Evolutionary conservation across 2,329 filamentous ascomycete genomes (phyloP).

Genomic region (Apiospora koreana): DNA sequence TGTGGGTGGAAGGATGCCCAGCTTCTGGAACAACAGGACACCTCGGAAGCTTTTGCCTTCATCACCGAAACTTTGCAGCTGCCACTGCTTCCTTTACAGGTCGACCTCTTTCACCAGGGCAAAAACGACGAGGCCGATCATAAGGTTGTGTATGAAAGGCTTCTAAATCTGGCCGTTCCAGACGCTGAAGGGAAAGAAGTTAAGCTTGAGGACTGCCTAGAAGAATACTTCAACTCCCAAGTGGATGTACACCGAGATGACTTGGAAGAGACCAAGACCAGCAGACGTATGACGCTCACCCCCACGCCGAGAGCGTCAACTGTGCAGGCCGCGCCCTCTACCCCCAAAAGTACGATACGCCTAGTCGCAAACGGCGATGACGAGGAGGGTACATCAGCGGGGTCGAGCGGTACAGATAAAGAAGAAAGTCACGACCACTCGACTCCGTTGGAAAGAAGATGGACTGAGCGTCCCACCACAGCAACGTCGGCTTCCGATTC

Average conservation of each 20-base stretch:
- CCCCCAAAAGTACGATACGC: constrained; percentile 34
- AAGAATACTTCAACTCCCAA: constrained; percentile 91
- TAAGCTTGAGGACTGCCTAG: constrained; percentile 86
- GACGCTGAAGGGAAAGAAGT: constrained; percentile 70
- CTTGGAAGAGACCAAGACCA: constrained; percentile 53
- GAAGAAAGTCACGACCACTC: constrained; percentile 15
- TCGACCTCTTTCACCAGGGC: constrained; percentile 92
- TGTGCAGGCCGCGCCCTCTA: constrained; percentile 26
- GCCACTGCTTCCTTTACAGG: constrained; percentile 85
- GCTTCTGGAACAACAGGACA: constrained; percentile 83
- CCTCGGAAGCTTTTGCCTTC: constrained; percentile 93
- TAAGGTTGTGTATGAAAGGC: constrained; percentile 88
- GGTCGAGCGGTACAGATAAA: constrained; percentile 18
- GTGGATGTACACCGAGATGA: constrained; percentile 84
- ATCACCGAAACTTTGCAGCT: constrained; percentile 88
- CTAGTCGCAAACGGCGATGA: constrained; percentile 29
- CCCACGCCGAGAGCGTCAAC: constrained; percentile 29
- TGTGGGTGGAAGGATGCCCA: constrained; percentile 89
- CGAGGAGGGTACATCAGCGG: constrained; percentile 21
- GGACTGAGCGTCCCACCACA: constrained; percentile 29
- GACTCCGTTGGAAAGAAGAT: constrained; percentile 35
- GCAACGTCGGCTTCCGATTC: constrained; percentile 17
- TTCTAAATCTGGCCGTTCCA: constrained; percentile 90
- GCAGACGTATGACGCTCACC: constrained; percentile 34
- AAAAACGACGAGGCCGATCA: constrained; percentile 86